Conservation (phyloP, 768 basidiomycete genomes). For the Russula lepida region DNA sequence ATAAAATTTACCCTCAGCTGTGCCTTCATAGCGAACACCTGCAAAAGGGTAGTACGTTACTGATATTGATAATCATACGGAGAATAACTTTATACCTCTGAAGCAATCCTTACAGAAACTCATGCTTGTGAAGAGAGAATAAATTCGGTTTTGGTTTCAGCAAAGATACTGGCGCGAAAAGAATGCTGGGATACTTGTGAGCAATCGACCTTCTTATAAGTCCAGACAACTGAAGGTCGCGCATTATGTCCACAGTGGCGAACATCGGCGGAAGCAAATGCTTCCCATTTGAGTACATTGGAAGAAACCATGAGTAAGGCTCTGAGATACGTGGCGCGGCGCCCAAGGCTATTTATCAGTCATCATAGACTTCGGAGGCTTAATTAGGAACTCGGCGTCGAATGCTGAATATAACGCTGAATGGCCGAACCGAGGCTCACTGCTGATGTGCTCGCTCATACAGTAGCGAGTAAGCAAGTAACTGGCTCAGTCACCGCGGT, state of each 20-base stretch:
- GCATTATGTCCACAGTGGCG: neutral
- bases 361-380: neutral
- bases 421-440: too few relatives aligned
- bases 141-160: neutral
- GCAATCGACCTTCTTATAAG: neutral
- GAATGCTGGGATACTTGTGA: neutral
- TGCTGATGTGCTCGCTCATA: too few relatives aligned
- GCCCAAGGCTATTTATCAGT: neutral
- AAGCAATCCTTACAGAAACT: slow-evolving; percentile 50
- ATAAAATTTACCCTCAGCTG: slow-evolving; percentile 28
- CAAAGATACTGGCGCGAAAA: neutral
- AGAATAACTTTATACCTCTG: slow-evolving; percentile 32
- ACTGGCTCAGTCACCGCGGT: neutral
- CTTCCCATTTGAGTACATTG: neutral
- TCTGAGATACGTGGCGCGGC: neutral
- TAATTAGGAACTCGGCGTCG: too few relatives aligned
- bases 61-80: neutral
- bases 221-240: neutral
- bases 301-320: neutral
- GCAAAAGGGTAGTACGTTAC: neutral
- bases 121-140: slow-evolving; percentile 27
- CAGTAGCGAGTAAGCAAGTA: neutral
- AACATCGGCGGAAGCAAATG: neutral
- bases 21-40: slow-evolving; percentile 33
- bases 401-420: too few relatives aligned